Evolutionary conservation across 208 protist genomes (phyloP).

Genomic region (Acanthamoeba polyphaga): DNA sequence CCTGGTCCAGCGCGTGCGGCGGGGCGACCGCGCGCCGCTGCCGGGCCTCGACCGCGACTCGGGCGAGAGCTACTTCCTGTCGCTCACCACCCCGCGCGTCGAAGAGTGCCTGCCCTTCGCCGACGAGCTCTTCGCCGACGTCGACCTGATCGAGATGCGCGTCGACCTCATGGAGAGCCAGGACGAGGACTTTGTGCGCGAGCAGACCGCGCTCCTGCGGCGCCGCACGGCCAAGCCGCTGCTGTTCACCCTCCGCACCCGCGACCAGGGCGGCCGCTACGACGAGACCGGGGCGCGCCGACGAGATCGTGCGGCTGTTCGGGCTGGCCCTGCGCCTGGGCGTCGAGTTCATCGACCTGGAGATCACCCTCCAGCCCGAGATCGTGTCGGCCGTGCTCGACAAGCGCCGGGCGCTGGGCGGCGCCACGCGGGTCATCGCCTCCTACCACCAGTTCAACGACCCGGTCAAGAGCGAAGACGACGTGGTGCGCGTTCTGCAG

Average conservation of each 20-base stretch:
- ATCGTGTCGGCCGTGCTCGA: not conserved
- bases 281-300: constrained; percentile 59
- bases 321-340: constrained; percentile 83
- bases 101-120: constrained; percentile 62
- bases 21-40: not conserved
- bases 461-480: constrained; percentile 27
- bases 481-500: constrained; percentile 37
- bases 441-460: constrained; percentile 75
- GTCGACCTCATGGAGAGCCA: constrained; percentile 87
- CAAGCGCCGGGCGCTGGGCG: not conserved
- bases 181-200: constrained; percentile 76
- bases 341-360: constrained; percentile 89
- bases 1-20: constrained; percentile 9
- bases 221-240: constrained; percentile 81
- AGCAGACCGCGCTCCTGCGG: constrained; percentile 86
- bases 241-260: constrained; percentile 88
- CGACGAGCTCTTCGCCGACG: constrained; percentile 78
- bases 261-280: constrained; percentile 87
- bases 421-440: constrained; percentile 56
- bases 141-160: constrained; percentile 88
- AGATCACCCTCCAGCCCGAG: constrained; percentile 74
- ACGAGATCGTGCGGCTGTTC: constrained; percentile 75
- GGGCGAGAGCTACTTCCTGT: constrained; percentile 79
- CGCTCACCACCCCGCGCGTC: constrained; percentile 78
- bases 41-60: not conserved